phyloP scores from a whole-genome alignment of 169 alveolate genomes.

The Pseudocohnilembus persalinus region DNA sequence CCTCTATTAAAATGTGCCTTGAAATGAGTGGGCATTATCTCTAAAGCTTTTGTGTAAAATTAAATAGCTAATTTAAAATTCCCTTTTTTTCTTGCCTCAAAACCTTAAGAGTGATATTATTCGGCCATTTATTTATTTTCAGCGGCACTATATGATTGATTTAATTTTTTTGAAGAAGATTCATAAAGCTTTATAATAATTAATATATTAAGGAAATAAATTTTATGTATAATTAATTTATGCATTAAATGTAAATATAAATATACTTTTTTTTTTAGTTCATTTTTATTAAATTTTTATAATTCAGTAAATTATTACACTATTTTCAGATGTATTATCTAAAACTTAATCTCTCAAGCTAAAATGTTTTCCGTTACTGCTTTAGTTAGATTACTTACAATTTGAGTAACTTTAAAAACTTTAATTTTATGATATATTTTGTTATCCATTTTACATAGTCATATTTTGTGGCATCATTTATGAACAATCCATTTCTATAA shows the following conservation, averaged over 20 bases:
- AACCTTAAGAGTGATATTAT: conserved; percentile 73
- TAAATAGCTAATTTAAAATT: conserved; percentile 79
- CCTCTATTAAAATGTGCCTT: conserved; percentile 87
- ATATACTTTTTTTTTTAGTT: too few relatives aligned
- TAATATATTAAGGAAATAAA: too few relatives aligned
- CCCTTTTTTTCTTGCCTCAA: conserved; percentile 79
- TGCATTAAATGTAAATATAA: too few relatives aligned
- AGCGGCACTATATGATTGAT: not conserved
- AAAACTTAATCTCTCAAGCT: not conserved
- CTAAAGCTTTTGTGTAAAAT: conserved; percentile 76
- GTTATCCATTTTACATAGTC: not conserved
- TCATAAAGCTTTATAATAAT: not conserved
- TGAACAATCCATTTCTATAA: conserved; percentile 23
- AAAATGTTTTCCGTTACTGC: not conserved
- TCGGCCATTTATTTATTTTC: conserved; percentile 10
- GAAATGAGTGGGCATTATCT: conserved; percentile 76
- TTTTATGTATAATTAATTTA: too few relatives aligned
- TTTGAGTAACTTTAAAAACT: too few relatives aligned
- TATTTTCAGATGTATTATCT: not conserved
- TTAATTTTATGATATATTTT: too few relatives aligned
- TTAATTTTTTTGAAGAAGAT: not conserved
- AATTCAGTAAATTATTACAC: not conserved
- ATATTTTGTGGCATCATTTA: not conserved
- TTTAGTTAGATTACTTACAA: not conserved
- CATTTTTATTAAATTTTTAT: too few relatives aligned